A percentile compares a stretch with the other conserved stretches of the same genome.
Conservation (phyloP, 1,284 basidiomycete species). For the Grifola frondosa region DNA sequence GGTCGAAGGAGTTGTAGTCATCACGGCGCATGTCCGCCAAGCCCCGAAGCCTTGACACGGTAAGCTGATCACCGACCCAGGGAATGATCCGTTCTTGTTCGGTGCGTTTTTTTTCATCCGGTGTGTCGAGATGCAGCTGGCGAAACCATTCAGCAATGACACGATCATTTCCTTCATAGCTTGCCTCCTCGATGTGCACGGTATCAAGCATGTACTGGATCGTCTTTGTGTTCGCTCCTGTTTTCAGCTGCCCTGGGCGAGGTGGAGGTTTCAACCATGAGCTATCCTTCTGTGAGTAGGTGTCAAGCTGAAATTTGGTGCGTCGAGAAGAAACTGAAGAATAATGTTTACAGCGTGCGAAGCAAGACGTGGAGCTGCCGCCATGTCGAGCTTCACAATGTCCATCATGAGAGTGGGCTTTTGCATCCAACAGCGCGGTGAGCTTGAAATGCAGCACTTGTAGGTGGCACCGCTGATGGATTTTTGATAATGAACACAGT, state of each 20-base stretch:
- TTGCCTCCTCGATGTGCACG: slow-evolving; percentile 18
- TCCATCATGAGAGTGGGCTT: not conserved
- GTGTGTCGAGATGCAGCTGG: slow-evolving; percentile 11
- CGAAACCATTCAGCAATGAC: slow-evolving; percentile 8
- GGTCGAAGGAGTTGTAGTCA: slow-evolving; percentile 35
- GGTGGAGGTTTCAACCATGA: no score
- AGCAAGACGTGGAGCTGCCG: no score
- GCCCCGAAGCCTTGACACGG: slow-evolving; percentile 15
- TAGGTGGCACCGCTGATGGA: no score
- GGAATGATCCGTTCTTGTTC: slow-evolving; percentile 6
- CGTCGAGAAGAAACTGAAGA: not conserved
- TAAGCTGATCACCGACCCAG: slow-evolving; percentile 27
- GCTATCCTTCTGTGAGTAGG: not conserved
- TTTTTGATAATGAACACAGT: slow-evolving; percentile 28
- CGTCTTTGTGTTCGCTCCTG: no score
- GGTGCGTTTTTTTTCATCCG: slow-evolving; percentile 2
- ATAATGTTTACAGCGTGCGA: slow-evolving; percentile 7
- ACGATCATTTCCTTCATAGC: slow-evolving; percentile 22
- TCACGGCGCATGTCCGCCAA: slow-evolving; percentile 25
- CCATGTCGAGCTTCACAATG: no score
- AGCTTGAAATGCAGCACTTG: not conserved
- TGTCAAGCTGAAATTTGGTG: not conserved
- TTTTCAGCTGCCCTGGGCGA: no score
- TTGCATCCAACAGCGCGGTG: slow-evolving; percentile 2
- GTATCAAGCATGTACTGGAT: slow-evolving; percentile 21